phyloP scores from a whole-genome alignment of 805 yeast species.

The Lachancea lanzarotensis region DNA sequence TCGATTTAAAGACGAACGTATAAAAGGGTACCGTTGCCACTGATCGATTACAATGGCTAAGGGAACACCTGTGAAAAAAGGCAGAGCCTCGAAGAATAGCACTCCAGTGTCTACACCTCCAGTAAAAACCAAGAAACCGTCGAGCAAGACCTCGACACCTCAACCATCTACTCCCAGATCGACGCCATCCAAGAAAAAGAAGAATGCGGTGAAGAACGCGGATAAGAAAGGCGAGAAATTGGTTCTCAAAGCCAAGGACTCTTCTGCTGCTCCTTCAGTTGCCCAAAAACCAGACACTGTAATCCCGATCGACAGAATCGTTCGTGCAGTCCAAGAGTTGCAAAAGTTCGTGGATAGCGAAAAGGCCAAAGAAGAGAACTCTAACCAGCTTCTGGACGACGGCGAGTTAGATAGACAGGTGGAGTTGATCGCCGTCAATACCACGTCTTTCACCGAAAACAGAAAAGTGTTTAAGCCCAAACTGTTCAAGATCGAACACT shows the following conservation, averaged over 20 bases:
- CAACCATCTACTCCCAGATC: conserved; percentile 10
- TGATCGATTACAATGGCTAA: conserved; percentile 14
- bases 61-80: conserved; percentile 15
- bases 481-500: conserved; percentile 36
- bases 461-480: conserved; percentile 56
- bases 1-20: neutral
- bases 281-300: conserved; percentile 8
- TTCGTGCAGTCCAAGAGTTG: conserved; percentile 59
- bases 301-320: conserved; percentile 31
- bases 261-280: conserved; percentile 4
- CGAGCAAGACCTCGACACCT: conserved; percentile 10
- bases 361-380: conserved; percentile 27
- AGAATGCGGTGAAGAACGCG: conserved; percentile 8
- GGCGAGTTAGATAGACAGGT: conserved; percentile 41
- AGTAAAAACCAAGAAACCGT: conserved; percentile 8
- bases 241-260: conserved; percentile 16
- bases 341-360: conserved; percentile 46
- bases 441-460: conserved; percentile 48
- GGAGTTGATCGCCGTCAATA: conserved; percentile 57
- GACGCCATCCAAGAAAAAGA: conserved; percentile 19
- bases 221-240: neutral
- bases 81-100: conserved; percentile 12
- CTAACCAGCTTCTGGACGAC: conserved; percentile 46
- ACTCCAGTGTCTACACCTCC: conserved; percentile 14
- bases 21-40: neutral